Evolutionary conservation across 371 early-diverging fungal genomes (phyloP).

Genomic region (Mortierella sp.): DNA sequence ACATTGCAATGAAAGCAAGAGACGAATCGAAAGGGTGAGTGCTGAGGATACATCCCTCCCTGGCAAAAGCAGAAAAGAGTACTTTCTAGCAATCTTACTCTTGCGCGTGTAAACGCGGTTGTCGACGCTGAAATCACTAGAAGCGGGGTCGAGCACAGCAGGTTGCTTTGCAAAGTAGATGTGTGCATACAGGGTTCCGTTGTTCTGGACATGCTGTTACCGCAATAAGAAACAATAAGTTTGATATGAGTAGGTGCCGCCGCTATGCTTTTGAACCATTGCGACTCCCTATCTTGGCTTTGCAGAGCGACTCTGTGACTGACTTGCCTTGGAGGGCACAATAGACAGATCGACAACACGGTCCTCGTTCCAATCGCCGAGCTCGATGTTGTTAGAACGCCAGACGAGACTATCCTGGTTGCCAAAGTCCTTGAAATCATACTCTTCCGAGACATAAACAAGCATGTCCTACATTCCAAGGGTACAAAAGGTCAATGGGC

Average conservation of each 20-base stretch:
- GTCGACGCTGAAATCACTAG: constrained; percentile 20
- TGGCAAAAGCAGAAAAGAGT: too few species aligned
- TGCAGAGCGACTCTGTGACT: not conserved
- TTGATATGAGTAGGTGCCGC: not conserved
- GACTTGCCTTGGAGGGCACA: constrained; percentile 61
- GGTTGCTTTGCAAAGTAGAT: constrained; percentile 71
- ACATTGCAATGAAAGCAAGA: not conserved
- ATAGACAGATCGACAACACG: constrained; percentile 57
- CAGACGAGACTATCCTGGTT: constrained; percentile 62
- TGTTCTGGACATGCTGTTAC: constrained; percentile 71
- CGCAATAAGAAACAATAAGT: not conserved
- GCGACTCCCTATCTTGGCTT: too few species aligned
- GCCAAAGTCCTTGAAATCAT: constrained; percentile 64
- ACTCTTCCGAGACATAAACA: constrained; percentile 65
- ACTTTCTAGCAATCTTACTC: constrained; percentile 23
- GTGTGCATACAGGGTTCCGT: constrained; percentile 89
- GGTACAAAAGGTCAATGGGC: not conserved
- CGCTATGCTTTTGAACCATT: too few species aligned
- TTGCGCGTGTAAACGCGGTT: constrained; percentile 47
- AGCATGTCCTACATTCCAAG: constrained; percentile 56
- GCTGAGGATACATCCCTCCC: too few species aligned
- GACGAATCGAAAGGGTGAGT: constrained; percentile 9
- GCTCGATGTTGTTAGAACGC: constrained; percentile 65
- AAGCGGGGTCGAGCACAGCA: constrained; percentile 64
- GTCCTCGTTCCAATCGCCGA: constrained; percentile 68